Evolutionary conservation across 202 grass and related monocot genomes (phyloP), one percentile per base, ranked within the genome.

Genomic region (Saccharum hybrid): DNA sequence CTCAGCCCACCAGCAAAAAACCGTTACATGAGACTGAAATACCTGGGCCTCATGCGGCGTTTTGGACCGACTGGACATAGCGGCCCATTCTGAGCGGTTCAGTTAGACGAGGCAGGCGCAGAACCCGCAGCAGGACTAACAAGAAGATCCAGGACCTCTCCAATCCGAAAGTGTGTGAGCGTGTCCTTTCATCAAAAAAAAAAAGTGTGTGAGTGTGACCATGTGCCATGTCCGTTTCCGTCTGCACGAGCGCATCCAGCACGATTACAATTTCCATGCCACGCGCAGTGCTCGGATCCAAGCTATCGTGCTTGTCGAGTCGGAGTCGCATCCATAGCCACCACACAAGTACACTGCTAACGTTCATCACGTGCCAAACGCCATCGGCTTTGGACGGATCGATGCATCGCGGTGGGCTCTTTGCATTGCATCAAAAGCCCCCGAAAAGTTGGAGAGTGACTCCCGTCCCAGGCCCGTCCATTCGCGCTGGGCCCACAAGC

Each of bases 301-400:
- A 43, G n/a, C 10, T 39, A 28, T 46, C 68, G 6, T 71, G 41
- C 40, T 14, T 41, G 21, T 10, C 39, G 31, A 63, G 26, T 63
- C 36, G 8, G 16, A 10, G 2, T 41, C 10, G 19, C n/a, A 23
- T 46, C 11, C 21, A 71, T 45, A 5, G 38, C 70, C 46, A 36
- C 45, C 46, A 2, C n/a, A 36, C 14, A 8, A 10, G 2, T 72
- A 22, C 43, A 19, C 0, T 22, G 18, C 18, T 40, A 72, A 72
- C 69, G 42, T 33, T 33, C 13, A 74, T 74, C 71, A 74, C 46
- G 71, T 74, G 71, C 8, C 48, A 7, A 12, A 74, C 11, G 71
- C 15, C 8, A 48, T 16, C 21, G 21, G 12, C 66, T 46, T 71
- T 12, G n/a, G n/a, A n/a, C n/a, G n/a, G n/a, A n/a, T n/a, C n/a